These are phyloP conservation scores for Euphorbia schlechtendalii DNA, from an alignment of 441 rosid genomes.

Conservation along the genomic window DNA sequence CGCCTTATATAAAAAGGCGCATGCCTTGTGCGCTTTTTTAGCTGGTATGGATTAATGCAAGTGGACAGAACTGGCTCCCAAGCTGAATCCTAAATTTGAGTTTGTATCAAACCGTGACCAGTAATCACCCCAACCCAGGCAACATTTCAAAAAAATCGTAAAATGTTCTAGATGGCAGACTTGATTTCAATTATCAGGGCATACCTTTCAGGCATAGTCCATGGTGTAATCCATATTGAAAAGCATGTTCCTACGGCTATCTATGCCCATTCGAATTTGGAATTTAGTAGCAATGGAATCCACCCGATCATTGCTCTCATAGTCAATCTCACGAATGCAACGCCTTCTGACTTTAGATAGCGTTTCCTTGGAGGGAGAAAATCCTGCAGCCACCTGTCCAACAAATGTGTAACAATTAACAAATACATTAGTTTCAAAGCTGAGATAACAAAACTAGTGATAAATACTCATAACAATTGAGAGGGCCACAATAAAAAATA, in stretches of 20 bases:
- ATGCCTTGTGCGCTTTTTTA: too few relatives aligned
- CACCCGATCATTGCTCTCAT: slow-evolving; percentile 54
- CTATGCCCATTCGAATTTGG: slow-evolving; percentile 54
- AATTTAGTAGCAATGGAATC: slow-evolving; percentile 49
- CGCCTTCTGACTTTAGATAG: slow-evolving; percentile 77
- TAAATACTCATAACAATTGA: slow-evolving; percentile 8
- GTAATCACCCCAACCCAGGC: too few relatives aligned
- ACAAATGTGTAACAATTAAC: too few relatives aligned
- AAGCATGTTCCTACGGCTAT: slow-evolving; percentile 63
- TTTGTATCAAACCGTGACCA: background rate
- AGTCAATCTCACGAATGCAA: slow-evolving; percentile 71
- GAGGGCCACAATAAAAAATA: too few relatives aligned
- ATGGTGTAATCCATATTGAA: slow-evolving; percentile 64
- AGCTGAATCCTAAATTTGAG: background rate
- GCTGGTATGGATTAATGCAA: too few relatives aligned
- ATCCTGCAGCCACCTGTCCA: slow-evolving; percentile 66
- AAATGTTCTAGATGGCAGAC: too few relatives aligned
- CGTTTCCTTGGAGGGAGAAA: slow-evolving; percentile 65
- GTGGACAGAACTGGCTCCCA: background rate
- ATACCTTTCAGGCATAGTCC: slow-evolving; percentile 41
- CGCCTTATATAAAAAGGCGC: too few relatives aligned
- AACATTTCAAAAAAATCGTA: too few relatives aligned
- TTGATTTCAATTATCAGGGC: too few relatives aligned
- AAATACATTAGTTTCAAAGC: slow-evolving; percentile 17
- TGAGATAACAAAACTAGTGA: background rate